Percentiles rank a stretch among this genome's conserved stretches.
Evolutionary conservation across 2,329 filamentous ascomycete species (phyloP).

Genomic region (Triangularia verruculosa): DNA sequence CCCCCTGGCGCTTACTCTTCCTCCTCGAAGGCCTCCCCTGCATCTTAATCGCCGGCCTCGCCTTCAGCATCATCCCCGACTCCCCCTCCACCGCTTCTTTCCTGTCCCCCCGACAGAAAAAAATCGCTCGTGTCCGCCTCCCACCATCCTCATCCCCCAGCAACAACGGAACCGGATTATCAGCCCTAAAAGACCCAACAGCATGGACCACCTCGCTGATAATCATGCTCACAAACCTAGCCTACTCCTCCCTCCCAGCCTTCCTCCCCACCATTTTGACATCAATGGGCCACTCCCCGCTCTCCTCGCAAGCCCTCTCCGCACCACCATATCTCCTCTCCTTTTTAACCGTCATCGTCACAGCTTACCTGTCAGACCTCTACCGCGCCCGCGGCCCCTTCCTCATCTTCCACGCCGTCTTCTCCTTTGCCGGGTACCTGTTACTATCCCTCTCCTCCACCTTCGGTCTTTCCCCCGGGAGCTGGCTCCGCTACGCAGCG

Average conservation of each 20-base stretch:
- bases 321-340: constrained; percentile 78
- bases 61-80: constrained; percentile 73
- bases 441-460: constrained; percentile 58
- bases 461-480: constrained; percentile 35
- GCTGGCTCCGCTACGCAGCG: constrained; percentile 63
- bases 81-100: constrained; percentile 64
- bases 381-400: constrained; percentile 59
- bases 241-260: constrained; percentile 82
- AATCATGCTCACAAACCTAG: constrained; percentile 85
- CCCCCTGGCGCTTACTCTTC: constrained; percentile 83
- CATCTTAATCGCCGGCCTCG: constrained; percentile 68
- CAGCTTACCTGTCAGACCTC: constrained; percentile 70
- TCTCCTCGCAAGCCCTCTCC: constrained; percentile 71
- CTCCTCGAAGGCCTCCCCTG: constrained; percentile 83
- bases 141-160: constrained; percentile 36
- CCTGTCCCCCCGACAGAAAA: constrained; percentile 60
- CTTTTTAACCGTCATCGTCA: constrained; percentile 68
- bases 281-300: constrained; percentile 68
- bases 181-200: constrained; percentile 62
- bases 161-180: constrained; percentile 54
- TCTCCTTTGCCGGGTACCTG: constrained; percentile 59
- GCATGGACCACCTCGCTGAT: constrained; percentile 75
- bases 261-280: constrained; percentile 79
- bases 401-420: constrained; percentile 65
- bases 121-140: constrained; percentile 68